Base-by-base conservation (phyloP, 176 grass and related monocot species). In the Lolium rigidum region DNA sequence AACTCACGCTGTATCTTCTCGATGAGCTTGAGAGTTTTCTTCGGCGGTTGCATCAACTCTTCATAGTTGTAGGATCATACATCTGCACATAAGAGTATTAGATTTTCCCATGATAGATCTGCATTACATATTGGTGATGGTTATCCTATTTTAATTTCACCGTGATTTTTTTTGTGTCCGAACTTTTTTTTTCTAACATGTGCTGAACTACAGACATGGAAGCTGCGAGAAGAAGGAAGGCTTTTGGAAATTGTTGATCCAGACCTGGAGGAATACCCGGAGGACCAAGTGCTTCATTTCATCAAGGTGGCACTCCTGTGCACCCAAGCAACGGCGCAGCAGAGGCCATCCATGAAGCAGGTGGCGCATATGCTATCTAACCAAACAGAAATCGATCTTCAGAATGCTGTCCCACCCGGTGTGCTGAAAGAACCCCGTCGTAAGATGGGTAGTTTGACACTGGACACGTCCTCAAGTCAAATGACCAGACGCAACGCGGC, bases 221-320 rank as follows among this genome's bases (percentile, higher is more conserved):
- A 89, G 75, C 87, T 89, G 43, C 84, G 75, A 74, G 79, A 92
- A 82, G 73, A 86, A 86, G 87, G 5, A 26, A 89, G 68, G 14
- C 87, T 89, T 55, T 84, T 86, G 67, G 90, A 92, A 48, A 89
- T 92, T 80, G 90, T 92, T 57, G 90, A 92, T 76, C 87, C 79
- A 58, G 74, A 80, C 1, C 57, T 92, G 50, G 80, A 86, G 52
- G 88, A 78, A 12, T 89, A 92, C 69, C 60, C 90, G 62, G 83
- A 89, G 80, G 87, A 92, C 80, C 58, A 92, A 37, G 39, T 84
- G 13, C 86, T 92, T 65, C 87, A 67, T 89, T 92, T 92, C 83
- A 86, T 92, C 87, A 92, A 89, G 80, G 90, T 92, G 75, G 90
- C 87, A 80, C 60, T 92, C 21, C 10, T 92, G 41, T 92, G 90